Percentiles rank a stretch among this genome's conserved stretches.
Conservation (phyloP, 257 asterid genomes). For the Paraleonurus japonicus region DNA sequence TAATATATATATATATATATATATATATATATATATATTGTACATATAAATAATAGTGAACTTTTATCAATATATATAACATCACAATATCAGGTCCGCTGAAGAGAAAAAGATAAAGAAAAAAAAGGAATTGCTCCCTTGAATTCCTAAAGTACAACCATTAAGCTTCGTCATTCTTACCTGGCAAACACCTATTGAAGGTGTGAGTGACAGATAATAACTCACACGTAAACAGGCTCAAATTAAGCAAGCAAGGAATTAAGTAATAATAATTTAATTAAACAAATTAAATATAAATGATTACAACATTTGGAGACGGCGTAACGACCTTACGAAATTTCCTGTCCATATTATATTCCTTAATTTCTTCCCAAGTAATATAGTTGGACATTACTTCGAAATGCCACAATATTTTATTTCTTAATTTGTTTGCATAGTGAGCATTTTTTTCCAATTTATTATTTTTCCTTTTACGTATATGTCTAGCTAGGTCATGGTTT, state of each 20-base stretch:
- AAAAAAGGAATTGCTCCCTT: not conserved
- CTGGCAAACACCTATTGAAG: slow-evolving; percentile 25
- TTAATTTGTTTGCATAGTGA: not conserved
- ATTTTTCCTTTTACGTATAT: not conserved
- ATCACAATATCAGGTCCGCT: not conserved
- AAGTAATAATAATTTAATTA: not conserved
- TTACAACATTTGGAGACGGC: slow-evolving; percentile 26
- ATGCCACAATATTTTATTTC: not conserved
- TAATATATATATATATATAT: too few species aligned
- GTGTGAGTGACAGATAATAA: slow-evolving; percentile 22
- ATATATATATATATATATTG: too few species aligned
- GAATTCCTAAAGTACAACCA: not conserved
- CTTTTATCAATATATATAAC: too few species aligned
- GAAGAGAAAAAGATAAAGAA: not conserved
- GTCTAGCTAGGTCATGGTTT: not conserved
- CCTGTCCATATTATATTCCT: slow-evolving; percentile 22
- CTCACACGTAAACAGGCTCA: slow-evolving; percentile 12
- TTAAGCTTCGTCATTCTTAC: slow-evolving; percentile 29
- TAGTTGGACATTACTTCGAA: not conserved
- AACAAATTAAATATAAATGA: not conserved
- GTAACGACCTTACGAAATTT: slow-evolving; percentile 29
- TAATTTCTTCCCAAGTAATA: slow-evolving; percentile 29
- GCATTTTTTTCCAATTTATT: not conserved
- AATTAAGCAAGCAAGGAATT: not conserved
- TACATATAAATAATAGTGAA: too few species aligned